Conservation (phyloP, 495 filamentous ascomycete genomes). For the Penicillium cinerascens region DNA sequence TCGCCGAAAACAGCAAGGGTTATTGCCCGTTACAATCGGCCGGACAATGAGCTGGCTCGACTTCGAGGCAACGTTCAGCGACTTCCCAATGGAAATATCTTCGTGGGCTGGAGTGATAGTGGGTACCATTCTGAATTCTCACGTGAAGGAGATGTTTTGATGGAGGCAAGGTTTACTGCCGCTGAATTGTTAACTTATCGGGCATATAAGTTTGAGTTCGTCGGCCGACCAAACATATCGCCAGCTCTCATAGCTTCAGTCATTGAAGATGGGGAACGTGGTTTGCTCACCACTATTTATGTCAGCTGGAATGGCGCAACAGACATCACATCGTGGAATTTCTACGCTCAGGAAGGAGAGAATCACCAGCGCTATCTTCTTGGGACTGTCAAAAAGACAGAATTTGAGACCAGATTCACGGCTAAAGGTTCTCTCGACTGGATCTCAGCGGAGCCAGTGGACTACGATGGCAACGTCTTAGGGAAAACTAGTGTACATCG, state of each 20-base stretch:
- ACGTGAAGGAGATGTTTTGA: not conserved
- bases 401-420: slow-evolving; percentile 3
- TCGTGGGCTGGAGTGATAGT: not conserved
- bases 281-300: not conserved
- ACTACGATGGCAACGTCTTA: not conserved
- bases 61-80: not conserved
- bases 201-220: not conserved
- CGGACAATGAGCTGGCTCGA: not conserved
- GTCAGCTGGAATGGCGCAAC: slow-evolving; percentile 13
- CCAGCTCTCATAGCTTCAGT: not conserved
- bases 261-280: not conserved
- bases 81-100: not conserved
- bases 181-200: not conserved
- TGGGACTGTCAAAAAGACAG: not conserved
- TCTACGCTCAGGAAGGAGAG: not conserved
- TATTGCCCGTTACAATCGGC: not conserved
- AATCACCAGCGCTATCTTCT: not conserved
- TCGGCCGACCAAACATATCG: not conserved
- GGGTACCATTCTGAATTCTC: not conserved
- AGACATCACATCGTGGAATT: slow-evolving; percentile 1
- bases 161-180: not conserved
- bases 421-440: slow-evolving; percentile 2
- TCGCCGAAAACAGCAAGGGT: not conserved
- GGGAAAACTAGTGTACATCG: no score
- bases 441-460: slow-evolving; percentile 5